phyloP scores from a whole-genome alignment of 441 rosid genomes.

The Brassica hybrid region DNA sequence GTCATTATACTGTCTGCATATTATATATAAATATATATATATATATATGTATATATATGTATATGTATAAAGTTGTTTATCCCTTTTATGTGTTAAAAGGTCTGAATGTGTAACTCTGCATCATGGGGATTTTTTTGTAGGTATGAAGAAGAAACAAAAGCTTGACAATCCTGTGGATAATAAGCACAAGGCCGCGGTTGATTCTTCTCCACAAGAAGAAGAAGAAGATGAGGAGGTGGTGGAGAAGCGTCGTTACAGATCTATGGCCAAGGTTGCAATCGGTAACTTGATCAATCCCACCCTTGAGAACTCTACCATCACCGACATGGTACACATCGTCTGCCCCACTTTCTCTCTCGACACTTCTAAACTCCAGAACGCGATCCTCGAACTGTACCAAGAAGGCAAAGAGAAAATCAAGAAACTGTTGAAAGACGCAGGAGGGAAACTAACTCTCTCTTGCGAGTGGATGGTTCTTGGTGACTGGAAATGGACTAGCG shows the following conservation, averaged over 20 bases:
- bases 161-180: background rate
- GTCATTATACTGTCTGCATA: too few relatives aligned
- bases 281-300: background rate
- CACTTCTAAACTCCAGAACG: background rate
- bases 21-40: too few relatives aligned
- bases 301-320: background rate
- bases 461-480: slow-evolving; percentile 2
- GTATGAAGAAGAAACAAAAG: slow-evolving; percentile 29
- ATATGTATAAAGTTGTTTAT: background rate
- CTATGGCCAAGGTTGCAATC: slow-evolving; percentile 11
- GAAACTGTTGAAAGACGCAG: background rate
- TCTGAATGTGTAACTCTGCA: too few relatives aligned
- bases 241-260: slow-evolving; percentile 8
- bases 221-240: background rate
- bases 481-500: slow-evolving; percentile 31
- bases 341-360: background rate
- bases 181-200: background rate
- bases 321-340: background rate
- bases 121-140: background rate
- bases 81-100: background rate
- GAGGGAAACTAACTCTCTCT: slow-evolving; percentile 18
- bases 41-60: too few relatives aligned
- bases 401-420: slow-evolving; percentile 13
- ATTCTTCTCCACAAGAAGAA: background rate
- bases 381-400: background rate